Base-by-base conservation (phyloP, 257 asterid species). In the Fraxinus cuspidata region DNA sequence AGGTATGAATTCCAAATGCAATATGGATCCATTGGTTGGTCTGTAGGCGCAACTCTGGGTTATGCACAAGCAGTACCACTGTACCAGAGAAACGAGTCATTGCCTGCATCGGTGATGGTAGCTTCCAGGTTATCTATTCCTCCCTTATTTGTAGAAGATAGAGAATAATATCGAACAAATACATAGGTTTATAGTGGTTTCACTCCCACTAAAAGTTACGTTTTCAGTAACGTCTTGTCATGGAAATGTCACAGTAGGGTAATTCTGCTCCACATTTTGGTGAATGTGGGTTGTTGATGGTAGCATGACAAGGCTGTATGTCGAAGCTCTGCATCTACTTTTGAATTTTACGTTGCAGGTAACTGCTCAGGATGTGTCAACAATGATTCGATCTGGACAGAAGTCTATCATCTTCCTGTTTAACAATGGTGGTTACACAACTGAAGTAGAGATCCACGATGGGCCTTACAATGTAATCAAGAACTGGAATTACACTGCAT, bases 1-100 rank as follows among this genome's bases (percentile, higher is more conserved):
- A 93, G 97, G 40, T 93, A 88, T 27, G 97, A 91, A 77, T 93
- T 91, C 84, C 97, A 91, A 72, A 93, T 91, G 94, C 94, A 89
- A 74, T 91, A 93, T 78, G 98, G 94, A 53, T 90, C 98, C 53
- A 93, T 93, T 64, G 98, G 98, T 74, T 91, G 98, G 98, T 89
- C 97, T 0, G 98, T 93, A 2, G 98, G 97, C 73, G 96, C 97
- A 10, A 90, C 98, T 68, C 89, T 93, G 73, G 98, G 98, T 38
- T 91, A 90, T 75, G 96, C 97, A 10, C 98, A 90, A 83, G 94
- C 92, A 32, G 89, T 78, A n/a, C 91, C 85, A 0, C 92, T 28
- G 89, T 78, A n/a, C 91, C 85, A 0, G 84, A 86, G 5, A 93
- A 90, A 73, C 88, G 94, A 5, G 94, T 91, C 68, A 83, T 93